Evolutionary conservation across 768 basidiomycete species (phyloP).

Genomic region (Hygrocybe punicea): DNA sequence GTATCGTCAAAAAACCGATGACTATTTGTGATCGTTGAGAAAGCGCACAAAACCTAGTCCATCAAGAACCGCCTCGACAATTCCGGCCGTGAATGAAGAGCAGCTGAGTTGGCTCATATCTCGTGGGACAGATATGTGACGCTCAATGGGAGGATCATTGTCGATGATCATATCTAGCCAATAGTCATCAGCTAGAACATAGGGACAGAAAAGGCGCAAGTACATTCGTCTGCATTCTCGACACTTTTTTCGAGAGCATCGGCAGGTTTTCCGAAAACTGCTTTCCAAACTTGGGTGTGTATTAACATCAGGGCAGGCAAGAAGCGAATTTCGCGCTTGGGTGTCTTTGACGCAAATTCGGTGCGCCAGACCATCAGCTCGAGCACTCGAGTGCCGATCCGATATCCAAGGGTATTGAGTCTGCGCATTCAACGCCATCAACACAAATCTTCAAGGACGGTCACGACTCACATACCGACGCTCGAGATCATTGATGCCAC

Average conservation of each 20-base stretch:
- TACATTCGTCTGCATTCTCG: slow-evolving; percentile 94
- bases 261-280: slow-evolving; percentile 89
- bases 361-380: slow-evolving; percentile 81
- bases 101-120: slow-evolving; percentile 94
- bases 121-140: slow-evolving; percentile 87
- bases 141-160: slow-evolving; percentile 90
- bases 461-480: slow-evolving; percentile 54
- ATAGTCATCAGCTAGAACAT: slow-evolving; percentile 26
- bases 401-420: slow-evolving; percentile 89
- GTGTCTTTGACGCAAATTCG: slow-evolving; percentile 78
- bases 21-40: background rate
- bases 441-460: slow-evolving; percentile 5
- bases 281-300: slow-evolving; percentile 93
- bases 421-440: slow-evolving; percentile 41
- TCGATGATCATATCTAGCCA: slow-evolving; percentile 91
- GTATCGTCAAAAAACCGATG: background rate
- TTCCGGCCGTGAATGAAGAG: slow-evolving; percentile 95
- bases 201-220: slow-evolving; percentile 22
- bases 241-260: slow-evolving; percentile 96
- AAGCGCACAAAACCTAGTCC: slow-evolving; percentile 87
- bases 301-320: slow-evolving; percentile 90
- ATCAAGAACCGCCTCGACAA: slow-evolving; percentile 95
- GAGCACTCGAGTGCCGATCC: slow-evolving; percentile 81
- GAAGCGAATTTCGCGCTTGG: slow-evolving; percentile 88
- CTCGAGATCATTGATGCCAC: slow-evolving; percentile 93